Base-by-base conservation (phyloP, 495 filamentous ascomycete species). In the Talaromyces liani region DNA sequence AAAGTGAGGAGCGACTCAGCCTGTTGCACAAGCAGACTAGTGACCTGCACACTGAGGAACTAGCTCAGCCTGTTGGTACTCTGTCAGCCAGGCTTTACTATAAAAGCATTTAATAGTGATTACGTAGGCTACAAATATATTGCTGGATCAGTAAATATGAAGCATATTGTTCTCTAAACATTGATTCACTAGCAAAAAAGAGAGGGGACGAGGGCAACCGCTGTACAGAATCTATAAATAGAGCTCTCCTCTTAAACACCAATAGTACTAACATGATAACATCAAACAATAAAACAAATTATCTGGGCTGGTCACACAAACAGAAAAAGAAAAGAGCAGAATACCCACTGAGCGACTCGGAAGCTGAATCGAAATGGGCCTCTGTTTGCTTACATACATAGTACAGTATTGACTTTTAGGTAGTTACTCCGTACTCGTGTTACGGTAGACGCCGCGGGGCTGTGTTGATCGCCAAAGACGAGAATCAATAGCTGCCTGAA, bases 21-120 rank as follows among this genome's bases (percentile, higher is more conserved):
- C 65, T 45, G 41, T 16, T n/a, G 41, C 20, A 65, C 60, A 58
- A 41, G 27, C n/a, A 57, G 45, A 59, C 62, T 66, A 59, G 49
- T 63, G 62, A 58, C 33, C 14, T 54, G 41, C 24, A 31, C 27
- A 27, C 27, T 27, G 33, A 36, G 33, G 10, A 36, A n/a, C 54
- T 18, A 41, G 29, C 6, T 25, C 31, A 64, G 16, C 45, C n/a
- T 20, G n/a, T 49, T 20, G 41, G 4, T 47, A 49, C n/a, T 45
- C 14, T 49, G 18, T 49, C 18, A 18, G 18, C 45, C 45, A 3
- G 36, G 10, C 2, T 2, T 16, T 41, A 4, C 14, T 10, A 18
- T 45, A 16, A n/a, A 1, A 45, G 16, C 3, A 4, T 49, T 49
- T 49, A 22, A 49, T 0, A 49, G 45, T 9, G 18, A 7, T 49